A percentile compares a stretch with the other conserved stretches of the same genome.
These are phyloP conservation scores for Lactarius akahatsu DNA, from an alignment of 768 basidiomycete genomes.

Conservation along the genomic window DNA sequence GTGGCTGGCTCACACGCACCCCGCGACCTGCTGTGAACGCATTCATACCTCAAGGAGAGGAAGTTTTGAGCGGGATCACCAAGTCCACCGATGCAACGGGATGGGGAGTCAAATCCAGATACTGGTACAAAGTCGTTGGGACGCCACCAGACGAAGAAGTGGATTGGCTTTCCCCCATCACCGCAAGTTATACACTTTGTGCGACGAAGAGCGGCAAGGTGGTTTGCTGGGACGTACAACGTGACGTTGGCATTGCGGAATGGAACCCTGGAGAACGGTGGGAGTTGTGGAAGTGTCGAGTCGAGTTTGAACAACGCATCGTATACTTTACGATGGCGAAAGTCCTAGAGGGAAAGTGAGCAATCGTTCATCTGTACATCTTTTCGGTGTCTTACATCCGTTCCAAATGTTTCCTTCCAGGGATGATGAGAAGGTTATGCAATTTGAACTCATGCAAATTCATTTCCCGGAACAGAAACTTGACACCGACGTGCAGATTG, in stretches of 20 bases:
- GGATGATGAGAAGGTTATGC: conserved; percentile 59
- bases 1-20: conserved; percentile 57
- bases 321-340: conserved; percentile 74
- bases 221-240: conserved; percentile 73
- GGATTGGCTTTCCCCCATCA: conserved; percentile 77
- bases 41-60: conserved; percentile 26
- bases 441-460: conserved; percentile 69
- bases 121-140: conserved; percentile 69
- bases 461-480: conserved; percentile 47
- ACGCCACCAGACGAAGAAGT: conserved; percentile 68
- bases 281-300: conserved; percentile 78
- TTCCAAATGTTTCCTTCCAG: conserved; percentile 22
- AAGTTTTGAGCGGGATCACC: neutral
- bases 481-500: conserved; percentile 6
- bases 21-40: conserved; percentile 49
- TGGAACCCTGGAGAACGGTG: conserved; percentile 63
- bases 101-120: conserved; percentile 35
- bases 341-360: conserved; percentile 24
- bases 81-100: conserved; percentile 11
- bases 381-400: conserved; percentile 1
- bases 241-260: conserved; percentile 59
- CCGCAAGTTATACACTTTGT: conserved; percentile 72
- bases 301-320: conserved; percentile 68
- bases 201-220: conserved; percentile 75
- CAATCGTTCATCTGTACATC: neutral